phyloP scores from a whole-genome alignment of 1,139 yeast genomes.

The Lodderomyces elongisporus region DNA sequence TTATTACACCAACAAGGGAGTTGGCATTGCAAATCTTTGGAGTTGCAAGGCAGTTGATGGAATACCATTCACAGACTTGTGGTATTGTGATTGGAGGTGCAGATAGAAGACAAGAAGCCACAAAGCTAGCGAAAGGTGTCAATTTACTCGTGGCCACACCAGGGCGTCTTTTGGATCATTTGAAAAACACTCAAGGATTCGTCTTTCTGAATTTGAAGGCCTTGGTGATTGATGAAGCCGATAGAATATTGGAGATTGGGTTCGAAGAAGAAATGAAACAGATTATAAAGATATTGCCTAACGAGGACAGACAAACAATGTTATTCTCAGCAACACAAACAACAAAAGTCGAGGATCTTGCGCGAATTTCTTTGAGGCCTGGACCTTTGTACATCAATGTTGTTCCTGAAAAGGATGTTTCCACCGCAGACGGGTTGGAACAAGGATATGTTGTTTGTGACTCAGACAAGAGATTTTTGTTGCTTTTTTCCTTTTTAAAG shows the following conservation, averaged over 20 bases:
- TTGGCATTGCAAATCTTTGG: conserved; percentile 95
- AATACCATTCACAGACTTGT: conserved; percentile 84
- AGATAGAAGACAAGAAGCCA: conserved; percentile 95
- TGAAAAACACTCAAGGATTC: conserved; percentile 92
- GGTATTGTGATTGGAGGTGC: conserved; percentile 99
- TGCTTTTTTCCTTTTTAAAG: conserved; percentile 87
- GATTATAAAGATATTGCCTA: conserved; percentile 88
- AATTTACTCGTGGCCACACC: conserved; percentile 94
- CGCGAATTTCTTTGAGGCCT: conserved; percentile 89
- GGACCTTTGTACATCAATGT: conserved; percentile 97
- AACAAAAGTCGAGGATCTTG: conserved; percentile 96
- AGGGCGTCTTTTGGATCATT: conserved; percentile 91
- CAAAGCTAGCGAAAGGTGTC: conserved; percentile 88
- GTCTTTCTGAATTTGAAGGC: conserved; percentile 93
- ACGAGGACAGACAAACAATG: conserved; percentile 94
- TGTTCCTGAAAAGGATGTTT: conserved; percentile 72
- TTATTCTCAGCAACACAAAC: conserved; percentile 97
- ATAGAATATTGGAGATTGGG: conserved; percentile 92
- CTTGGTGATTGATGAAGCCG: conserved; percentile 93
- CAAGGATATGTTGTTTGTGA: conserved; percentile 98
- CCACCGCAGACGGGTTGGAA: conserved; percentile 95
- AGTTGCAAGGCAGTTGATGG: conserved; percentile 91
- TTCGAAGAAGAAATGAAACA: conserved; percentile 98
- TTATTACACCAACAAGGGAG: conserved; percentile 82
- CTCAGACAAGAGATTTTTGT: conserved; percentile 85